Evolutionary conservation across 2,329 filamentous ascomycete genomes (phyloP).

Genomic region (Ambrosiella cleistominuta): DNA sequence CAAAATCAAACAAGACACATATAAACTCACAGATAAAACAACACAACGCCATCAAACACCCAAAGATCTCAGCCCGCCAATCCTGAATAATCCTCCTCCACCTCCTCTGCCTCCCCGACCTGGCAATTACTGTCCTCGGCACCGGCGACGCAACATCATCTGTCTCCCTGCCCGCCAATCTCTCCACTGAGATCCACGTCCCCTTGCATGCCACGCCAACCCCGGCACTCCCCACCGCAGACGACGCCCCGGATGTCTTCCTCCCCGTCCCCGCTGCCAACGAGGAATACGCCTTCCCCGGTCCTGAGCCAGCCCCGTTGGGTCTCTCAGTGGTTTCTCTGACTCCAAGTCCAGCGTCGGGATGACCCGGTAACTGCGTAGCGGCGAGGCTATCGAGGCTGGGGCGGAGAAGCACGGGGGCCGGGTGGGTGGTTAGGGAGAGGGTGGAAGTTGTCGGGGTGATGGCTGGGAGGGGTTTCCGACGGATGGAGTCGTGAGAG

Average conservation of each 20-base stretch:
- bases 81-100: not conserved
- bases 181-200: not conserved
- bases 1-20: not conserved
- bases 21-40: slow-evolving; percentile 6
- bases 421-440: not conserved
- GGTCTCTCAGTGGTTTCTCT: too few species aligned
- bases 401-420: not conserved
- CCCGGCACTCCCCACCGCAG: not conserved
- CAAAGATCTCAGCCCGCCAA: slow-evolving; percentile 6
- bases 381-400: not conserved
- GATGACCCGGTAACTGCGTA: too few species aligned
- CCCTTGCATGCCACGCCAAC: not conserved
- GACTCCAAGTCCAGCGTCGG: too few species aligned
- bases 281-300: not conserved
- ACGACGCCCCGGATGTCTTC: not conserved
- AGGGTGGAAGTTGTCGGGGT: not conserved
- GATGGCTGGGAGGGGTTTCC: slow-evolving; percentile 3
- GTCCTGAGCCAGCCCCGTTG: not conserved
- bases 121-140: slow-evolving; percentile 7
- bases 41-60: slow-evolving; percentile 1
- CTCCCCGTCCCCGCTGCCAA: not conserved
- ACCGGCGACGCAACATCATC: not conserved
- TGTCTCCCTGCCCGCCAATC: not conserved
- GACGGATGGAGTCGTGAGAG: slow-evolving; percentile 8
- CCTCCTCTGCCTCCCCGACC: not conserved